These are phyloP conservation scores for Penicillium aurantiogriseum DNA, from an alignment of 2,329 filamentous ascomycete species.

Conservation along the genomic window DNA sequence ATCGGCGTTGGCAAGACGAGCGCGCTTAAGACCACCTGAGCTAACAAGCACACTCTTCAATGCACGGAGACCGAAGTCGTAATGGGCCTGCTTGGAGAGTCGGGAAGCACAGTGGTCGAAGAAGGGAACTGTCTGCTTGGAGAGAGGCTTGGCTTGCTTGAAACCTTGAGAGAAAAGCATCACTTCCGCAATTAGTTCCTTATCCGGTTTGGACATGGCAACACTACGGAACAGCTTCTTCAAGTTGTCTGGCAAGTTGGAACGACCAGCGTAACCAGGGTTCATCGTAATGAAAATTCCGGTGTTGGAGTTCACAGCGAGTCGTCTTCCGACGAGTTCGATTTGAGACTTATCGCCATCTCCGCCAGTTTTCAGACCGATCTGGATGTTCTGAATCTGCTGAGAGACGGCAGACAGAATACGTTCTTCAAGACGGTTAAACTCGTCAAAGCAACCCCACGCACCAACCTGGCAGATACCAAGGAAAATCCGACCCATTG, in stretches of 20 bases:
- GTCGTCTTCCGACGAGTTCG: conserved; percentile 86
- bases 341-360: conserved; percentile 85
- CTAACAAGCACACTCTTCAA: conserved; percentile 98
- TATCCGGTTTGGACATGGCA: conserved; percentile 99
- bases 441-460: conserved; percentile 99
- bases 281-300: conserved; percentile 99
- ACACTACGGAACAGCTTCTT: conserved; percentile 99
- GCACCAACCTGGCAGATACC: conserved; percentile 98
- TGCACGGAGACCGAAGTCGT: conserved; percentile 96
- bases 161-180: conserved; percentile 99
- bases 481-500: conserved; percentile 98
- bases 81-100: conserved; percentile 95
- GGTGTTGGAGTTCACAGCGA: conserved; percentile 87
- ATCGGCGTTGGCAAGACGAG: conserved; percentile 62
- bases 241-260: conserved; percentile 95
- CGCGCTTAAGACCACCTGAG: conserved; percentile 87
- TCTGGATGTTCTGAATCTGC: conserved; percentile 98
- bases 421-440: conserved; percentile 96
- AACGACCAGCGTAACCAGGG: conserved; percentile 95
- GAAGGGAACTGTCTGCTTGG: conserved; percentile 95
- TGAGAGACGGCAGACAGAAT: conserved; percentile 98
- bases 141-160: conserved; percentile 89
- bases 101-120: conserved; percentile 83
- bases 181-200: conserved; percentile 98
- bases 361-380: conserved; percentile 81